phyloP scores from a whole-genome alignment of 2,329 filamentous ascomycete genomes.

The Aspergillus unguis region DNA sequence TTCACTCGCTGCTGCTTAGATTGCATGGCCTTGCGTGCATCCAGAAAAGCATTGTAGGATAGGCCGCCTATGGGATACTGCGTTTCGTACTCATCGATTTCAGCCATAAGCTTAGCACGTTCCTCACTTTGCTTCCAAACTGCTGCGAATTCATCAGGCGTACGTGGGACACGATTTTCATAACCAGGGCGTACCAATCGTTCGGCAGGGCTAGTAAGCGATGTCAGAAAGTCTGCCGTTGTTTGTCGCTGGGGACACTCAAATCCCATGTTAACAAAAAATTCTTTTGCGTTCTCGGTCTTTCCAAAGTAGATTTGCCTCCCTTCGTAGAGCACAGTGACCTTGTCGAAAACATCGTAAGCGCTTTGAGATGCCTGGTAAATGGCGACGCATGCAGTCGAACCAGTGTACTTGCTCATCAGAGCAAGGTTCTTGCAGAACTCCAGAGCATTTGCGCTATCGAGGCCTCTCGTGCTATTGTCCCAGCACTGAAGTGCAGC shows the following conservation, averaged over 20 bases:
- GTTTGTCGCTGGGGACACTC: slow-evolving; percentile 59
- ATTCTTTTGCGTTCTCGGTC: slow-evolving; percentile 54
- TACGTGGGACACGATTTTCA: slow-evolving; percentile 54
- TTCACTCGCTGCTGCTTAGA: slow-evolving; percentile 28
- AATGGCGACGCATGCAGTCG: slow-evolving; percentile 54
- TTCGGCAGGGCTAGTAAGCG: neutral
- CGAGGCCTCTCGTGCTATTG: neutral
- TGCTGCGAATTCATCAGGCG: slow-evolving; percentile 63
- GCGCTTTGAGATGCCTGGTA: slow-evolving; percentile 42
- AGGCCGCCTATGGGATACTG: slow-evolving; percentile 28
- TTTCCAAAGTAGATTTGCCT: slow-evolving; percentile 63
- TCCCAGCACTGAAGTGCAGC: slow-evolving; percentile 32
- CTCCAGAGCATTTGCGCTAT: neutral
- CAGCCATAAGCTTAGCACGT: slow-evolving; percentile 32
- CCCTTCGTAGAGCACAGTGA: slow-evolving; percentile 61
- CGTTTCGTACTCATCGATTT: slow-evolving; percentile 39
- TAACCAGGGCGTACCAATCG: neutral
- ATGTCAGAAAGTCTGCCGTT: slow-evolving; percentile 59
- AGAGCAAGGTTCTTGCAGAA: slow-evolving; percentile 36
- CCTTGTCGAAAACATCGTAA: slow-evolving; percentile 65
- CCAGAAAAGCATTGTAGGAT: slow-evolving; percentile 34
- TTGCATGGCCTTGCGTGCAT: slow-evolving; percentile 36
- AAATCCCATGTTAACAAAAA: slow-evolving; percentile 63
- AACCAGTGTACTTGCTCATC: neutral
- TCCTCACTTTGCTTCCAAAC: slow-evolving; percentile 52